A percentile compares a stretch with the other conserved stretches of the same genome.
These are phyloP conservation scores for Oenanthe sinensis DNA, from an alignment of 129 eudicot species.

Conservation along the genomic window DNA sequence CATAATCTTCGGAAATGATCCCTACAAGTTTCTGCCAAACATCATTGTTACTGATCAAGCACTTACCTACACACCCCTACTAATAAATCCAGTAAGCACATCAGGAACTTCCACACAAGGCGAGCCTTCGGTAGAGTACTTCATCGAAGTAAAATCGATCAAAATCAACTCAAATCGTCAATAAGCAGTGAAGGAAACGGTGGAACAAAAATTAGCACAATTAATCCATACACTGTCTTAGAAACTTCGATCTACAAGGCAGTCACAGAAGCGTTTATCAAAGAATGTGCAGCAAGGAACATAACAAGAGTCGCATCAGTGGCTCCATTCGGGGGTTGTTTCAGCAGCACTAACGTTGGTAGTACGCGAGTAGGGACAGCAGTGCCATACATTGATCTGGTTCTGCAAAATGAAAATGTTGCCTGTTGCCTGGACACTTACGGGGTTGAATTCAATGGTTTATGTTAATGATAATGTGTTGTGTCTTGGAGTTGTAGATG, in stretches of 20 bases:
- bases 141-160: constrained; percentile 28
- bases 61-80: constrained; percentile 26
- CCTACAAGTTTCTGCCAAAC: constrained; percentile 17
- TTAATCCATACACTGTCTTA: constrained; percentile 9
- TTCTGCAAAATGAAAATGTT: constrained; percentile 19
- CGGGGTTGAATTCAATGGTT: constrained; percentile 18
- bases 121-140: constrained; percentile 26
- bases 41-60: constrained; percentile 3
- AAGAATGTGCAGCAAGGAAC: neutral
- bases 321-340: constrained; percentile 20
- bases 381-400: constrained; percentile 19
- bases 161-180: constrained; percentile 7
- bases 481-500: constrained; percentile 21
- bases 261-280: neutral
- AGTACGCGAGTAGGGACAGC: constrained; percentile 7
- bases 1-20: constrained; percentile 30
- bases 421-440: constrained; percentile 17
- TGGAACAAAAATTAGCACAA: constrained; percentile 29
- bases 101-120: neutral
- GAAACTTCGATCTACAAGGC: constrained; percentile 21
- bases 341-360: neutral
- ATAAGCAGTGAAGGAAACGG: constrained; percentile 20
- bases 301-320: constrained; percentile 16
- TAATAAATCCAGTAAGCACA: constrained; percentile 22
- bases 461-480: neutral